Conservation (phyloP, 192 early-diverging fungal species). For the Gigaspora rosea region DNA sequence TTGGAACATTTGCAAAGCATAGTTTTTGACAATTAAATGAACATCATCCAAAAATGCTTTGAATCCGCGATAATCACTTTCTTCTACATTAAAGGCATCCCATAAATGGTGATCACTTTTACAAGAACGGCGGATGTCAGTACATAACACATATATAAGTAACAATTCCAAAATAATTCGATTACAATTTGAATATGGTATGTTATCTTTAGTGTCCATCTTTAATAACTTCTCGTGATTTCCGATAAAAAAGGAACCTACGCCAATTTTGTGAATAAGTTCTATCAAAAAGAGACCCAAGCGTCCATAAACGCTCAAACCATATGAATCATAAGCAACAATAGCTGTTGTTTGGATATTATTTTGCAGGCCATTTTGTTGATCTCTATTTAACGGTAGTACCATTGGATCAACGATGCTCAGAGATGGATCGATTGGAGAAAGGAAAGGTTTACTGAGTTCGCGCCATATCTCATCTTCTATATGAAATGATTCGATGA, state of each 20-base stretch:
- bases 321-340: conserved; percentile 51
- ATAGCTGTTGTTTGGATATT: not conserved
- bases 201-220: conserved; percentile 15
- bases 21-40: conserved; percentile 2
- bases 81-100: conserved; percentile 19
- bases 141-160: conserved; percentile 15
- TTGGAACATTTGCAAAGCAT: not conserved
- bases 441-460: conserved; percentile 37
- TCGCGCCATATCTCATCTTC: conserved; percentile 45
- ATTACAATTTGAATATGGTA: not conserved
- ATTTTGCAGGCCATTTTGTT: not conserved
- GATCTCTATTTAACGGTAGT: not conserved
- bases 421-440: conserved; percentile 30
- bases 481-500: conserved; percentile 35
- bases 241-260: conserved; percentile 28
- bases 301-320: conserved; percentile 50
- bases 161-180: conserved; percentile 21
- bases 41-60: conserved; percentile 14
- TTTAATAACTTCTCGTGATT: conserved; percentile 29
- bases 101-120: conserved; percentile 26
- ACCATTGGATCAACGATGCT: conserved; percentile 27
- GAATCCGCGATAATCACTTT: conserved; percentile 22
- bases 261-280: conserved; percentile 40
- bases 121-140: conserved; percentile 2
- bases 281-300: conserved; percentile 47